These are phyloP conservation scores for Saprolegnia parasitica DNA, from an alignment of 352 stramenopile species.

Conservation along the genomic window DNA sequence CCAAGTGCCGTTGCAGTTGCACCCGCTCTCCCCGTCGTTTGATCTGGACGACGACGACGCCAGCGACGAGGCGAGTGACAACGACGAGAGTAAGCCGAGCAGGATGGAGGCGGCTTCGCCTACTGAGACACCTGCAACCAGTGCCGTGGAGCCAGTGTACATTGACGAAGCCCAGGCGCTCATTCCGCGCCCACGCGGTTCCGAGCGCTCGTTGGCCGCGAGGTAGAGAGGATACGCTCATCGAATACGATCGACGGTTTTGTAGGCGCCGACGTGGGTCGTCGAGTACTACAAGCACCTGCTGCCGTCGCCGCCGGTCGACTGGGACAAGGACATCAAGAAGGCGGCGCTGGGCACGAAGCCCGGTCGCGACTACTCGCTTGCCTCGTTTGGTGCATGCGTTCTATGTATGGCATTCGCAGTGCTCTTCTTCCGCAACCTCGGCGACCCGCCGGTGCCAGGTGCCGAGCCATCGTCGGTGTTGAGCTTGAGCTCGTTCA, in stretches of 20 bases:
- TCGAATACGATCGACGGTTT: not conserved
- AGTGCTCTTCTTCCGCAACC: conserved; percentile 67
- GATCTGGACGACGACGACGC: conserved; percentile 20
- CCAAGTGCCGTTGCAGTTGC: not conserved
- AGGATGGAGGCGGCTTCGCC: not conserved
- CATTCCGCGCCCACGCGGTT: not conserved
- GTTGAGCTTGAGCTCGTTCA: conserved; percentile 43
- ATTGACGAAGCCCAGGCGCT: not conserved
- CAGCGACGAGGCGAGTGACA: conserved; percentile 1
- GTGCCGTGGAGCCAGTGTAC: not conserved
- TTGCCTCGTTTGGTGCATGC: conserved; percentile 54
- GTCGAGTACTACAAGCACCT: conserved; percentile 61
- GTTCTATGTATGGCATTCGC: conserved; percentile 65
- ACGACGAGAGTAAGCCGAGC: not conserved
- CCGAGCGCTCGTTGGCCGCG: not conserved
- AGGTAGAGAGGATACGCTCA: conserved; percentile 1
- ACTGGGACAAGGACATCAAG: conserved; percentile 86
- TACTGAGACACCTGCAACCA: not conserved
- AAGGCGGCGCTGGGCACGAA: conserved; percentile 73
- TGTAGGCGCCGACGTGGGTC: conserved; percentile 25
- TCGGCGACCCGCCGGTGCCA: conserved; percentile 55
- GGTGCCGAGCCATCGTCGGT: conserved; percentile 31
- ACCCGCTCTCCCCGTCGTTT: conserved; percentile 21
- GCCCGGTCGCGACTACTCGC: conserved; percentile 71
- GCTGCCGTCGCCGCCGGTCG: conserved; percentile 51